These are phyloP conservation scores for Onygenales sp. DNA, from an alignment of 2,329 filamentous ascomycete species.

Conservation along the genomic window DNA sequence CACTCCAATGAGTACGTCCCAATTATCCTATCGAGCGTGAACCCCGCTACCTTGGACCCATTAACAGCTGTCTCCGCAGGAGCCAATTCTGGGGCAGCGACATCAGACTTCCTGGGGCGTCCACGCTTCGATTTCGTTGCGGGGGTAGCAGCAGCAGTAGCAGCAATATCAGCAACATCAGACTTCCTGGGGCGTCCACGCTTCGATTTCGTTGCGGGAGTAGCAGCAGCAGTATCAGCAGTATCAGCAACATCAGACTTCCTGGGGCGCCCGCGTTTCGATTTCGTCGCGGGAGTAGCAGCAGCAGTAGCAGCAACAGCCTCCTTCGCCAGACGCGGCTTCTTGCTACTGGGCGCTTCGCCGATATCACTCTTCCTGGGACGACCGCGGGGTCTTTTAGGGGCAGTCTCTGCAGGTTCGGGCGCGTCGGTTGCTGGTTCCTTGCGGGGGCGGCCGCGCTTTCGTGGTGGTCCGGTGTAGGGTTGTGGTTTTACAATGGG, in stretches of 20 bases:
- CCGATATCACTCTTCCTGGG: not conserved
- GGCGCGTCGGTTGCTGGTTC: not conserved
- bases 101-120: conserved; percentile 6
- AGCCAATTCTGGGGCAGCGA: not conserved
- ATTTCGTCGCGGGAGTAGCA: not conserved
- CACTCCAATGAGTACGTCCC: conserved; percentile 10
- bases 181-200: not conserved
- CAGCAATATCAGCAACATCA: not conserved
- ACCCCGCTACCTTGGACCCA: not conserved
- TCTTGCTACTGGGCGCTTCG: not conserved
- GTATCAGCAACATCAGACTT: conserved; percentile 1
- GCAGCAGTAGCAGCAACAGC: not conserved
- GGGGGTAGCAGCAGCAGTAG: not conserved
- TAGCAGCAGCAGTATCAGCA: not conserved
- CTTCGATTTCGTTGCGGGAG: not conserved
- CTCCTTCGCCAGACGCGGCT: not conserved
- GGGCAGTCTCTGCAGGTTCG: not conserved
- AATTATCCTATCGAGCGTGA: conserved; percentile 7
- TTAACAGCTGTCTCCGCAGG: not conserved
- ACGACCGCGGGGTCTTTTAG: conserved; percentile 1
- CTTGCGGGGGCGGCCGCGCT: conserved; percentile 10
- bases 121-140: conserved; percentile 1
- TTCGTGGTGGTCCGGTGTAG: conserved; percentile 8
- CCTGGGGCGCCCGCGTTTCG: conserved; percentile 7
- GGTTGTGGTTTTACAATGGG: conserved; percentile 6